Conservation (phyloP, 345 rosid species). For the Cardamine resedifolia region DNA sequence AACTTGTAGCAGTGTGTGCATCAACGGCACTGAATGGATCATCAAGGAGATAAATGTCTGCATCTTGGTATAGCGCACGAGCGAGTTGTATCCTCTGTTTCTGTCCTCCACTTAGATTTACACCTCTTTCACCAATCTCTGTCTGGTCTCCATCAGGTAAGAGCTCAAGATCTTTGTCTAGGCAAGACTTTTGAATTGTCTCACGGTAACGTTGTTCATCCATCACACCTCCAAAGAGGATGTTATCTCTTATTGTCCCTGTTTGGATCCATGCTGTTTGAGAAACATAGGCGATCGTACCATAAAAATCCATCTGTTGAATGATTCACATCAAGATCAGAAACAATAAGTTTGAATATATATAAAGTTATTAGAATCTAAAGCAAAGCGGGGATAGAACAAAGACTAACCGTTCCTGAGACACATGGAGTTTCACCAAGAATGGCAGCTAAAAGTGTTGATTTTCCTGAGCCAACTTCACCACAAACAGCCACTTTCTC, state of each 20-base stretch:
- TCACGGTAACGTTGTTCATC: slow-evolving; percentile 65
- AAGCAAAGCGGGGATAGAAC: not conserved
- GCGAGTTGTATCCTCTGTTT: slow-evolving; percentile 97
- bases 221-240: slow-evolving; percentile 78
- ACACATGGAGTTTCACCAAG: slow-evolving; percentile 81
- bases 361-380: not conserved
- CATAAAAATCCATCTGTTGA: slow-evolving; percentile 66
- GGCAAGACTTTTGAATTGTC: slow-evolving; percentile 71
- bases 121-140: slow-evolving; percentile 98
- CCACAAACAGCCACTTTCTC: slow-evolving; percentile 91
- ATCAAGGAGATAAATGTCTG: slow-evolving; percentile 86
- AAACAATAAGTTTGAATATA: not conserved
- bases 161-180: slow-evolving; percentile 86
- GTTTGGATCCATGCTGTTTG: slow-evolving; percentile 98
- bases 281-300: slow-evolving; percentile 87
- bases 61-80: slow-evolving; percentile 91
- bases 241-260: slow-evolving; percentile 80
- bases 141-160: slow-evolving; percentile 89
- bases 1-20: slow-evolving; percentile 89
- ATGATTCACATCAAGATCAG: not conserved
- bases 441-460: slow-evolving; percentile 85
- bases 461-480: slow-evolving; percentile 97
- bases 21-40: slow-evolving; percentile 99
- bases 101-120: slow-evolving; percentile 97
- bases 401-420: slow-evolving; percentile 62